Conservation (phyloP, 192 early-diverging fungal genomes). For the Linnemannia zychae region DNA sequence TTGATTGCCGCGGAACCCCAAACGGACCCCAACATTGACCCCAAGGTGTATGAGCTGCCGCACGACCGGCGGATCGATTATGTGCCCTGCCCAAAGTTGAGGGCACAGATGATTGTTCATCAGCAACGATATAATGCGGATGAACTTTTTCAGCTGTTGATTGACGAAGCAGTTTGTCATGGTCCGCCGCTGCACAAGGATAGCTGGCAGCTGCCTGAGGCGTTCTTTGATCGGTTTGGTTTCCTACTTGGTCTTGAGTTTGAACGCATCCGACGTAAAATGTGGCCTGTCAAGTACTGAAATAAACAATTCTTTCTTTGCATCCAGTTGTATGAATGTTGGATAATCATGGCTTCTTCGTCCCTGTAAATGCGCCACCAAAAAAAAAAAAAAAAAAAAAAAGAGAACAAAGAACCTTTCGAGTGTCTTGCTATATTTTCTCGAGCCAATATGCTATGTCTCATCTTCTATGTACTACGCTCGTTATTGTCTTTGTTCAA, state of each 20-base stretch:
- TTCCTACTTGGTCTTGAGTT: conserved; percentile 38
- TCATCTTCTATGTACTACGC: too few species aligned
- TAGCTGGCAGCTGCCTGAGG: conserved; percentile 54
- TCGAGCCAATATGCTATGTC: too few species aligned
- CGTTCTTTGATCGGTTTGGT: conserved; percentile 53
- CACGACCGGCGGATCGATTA: conserved; percentile 56
- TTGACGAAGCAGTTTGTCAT: conserved; percentile 50
- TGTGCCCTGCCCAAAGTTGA: conserved; percentile 53
- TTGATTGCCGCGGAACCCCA: conserved; percentile 13
- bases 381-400: not conserved
- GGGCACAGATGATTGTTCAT: conserved; percentile 59
- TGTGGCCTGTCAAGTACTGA: conserved; percentile 39
- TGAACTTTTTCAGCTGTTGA: conserved; percentile 46
- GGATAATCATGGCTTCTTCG: not conserved
- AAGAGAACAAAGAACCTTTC: not conserved
- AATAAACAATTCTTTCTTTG: not conserved
- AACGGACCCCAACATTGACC: conserved; percentile 43
- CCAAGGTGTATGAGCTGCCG: conserved; percentile 41
- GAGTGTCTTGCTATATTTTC: too few species aligned
- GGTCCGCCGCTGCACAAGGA: conserved; percentile 45
- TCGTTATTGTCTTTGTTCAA: too few species aligned
- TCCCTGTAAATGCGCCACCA: not conserved
- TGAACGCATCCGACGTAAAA: conserved; percentile 44
- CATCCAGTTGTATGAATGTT: not conserved
- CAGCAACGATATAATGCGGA: conserved; percentile 38